phyloP scores from a whole-genome alignment of 768 basidiomycete genomes.

The Lactarius hatsudake region DNA sequence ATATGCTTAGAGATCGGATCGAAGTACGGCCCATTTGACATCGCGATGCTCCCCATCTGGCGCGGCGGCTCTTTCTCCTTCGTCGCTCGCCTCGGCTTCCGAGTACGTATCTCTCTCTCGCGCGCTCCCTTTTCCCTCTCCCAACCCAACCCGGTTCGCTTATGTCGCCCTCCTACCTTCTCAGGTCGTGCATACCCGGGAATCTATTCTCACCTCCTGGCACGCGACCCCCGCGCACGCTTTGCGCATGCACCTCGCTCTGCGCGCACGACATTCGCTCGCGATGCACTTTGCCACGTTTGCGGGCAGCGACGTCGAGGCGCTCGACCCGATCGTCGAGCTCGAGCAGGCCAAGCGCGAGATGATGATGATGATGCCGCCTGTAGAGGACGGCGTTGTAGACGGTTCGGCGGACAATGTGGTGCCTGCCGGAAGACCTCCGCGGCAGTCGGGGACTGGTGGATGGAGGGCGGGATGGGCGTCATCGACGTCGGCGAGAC shows the following conservation, averaged over 20 bases:
- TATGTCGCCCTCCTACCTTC: conserved; percentile 16
- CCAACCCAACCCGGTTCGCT: neutral
- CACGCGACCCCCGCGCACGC: conserved; percentile 45
- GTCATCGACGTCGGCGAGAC: conserved; percentile 38
- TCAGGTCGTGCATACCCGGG: conserved; percentile 28
- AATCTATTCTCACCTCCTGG: conserved; percentile 33
- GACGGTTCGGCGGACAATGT: neutral
- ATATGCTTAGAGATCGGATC: conserved; percentile 38
- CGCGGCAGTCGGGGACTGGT: conserved; percentile 31
- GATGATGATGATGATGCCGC: conserved; percentile 13
- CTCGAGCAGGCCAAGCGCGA: conserved; percentile 38
- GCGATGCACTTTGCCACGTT: conserved; percentile 48
- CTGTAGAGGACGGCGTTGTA: neutral
- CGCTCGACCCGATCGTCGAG: conserved; percentile 39
- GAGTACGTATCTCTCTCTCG: conserved; percentile 31
- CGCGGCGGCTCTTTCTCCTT: conserved; percentile 42
- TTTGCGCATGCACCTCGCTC: conserved; percentile 38
- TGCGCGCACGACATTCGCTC: conserved; percentile 38
- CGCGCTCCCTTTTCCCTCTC: neutral
- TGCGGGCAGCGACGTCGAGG: conserved; percentile 41
- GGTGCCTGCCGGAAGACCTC: neutral
- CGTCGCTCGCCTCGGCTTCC: conserved; percentile 38
- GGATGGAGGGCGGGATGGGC: conserved; percentile 37
- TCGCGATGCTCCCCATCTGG: conserved; percentile 46
- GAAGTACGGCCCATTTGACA: conserved; percentile 40